phyloP scores from a whole-genome alignment of 805 yeast genomes.

The Henningerozyma blattae region DNA sequence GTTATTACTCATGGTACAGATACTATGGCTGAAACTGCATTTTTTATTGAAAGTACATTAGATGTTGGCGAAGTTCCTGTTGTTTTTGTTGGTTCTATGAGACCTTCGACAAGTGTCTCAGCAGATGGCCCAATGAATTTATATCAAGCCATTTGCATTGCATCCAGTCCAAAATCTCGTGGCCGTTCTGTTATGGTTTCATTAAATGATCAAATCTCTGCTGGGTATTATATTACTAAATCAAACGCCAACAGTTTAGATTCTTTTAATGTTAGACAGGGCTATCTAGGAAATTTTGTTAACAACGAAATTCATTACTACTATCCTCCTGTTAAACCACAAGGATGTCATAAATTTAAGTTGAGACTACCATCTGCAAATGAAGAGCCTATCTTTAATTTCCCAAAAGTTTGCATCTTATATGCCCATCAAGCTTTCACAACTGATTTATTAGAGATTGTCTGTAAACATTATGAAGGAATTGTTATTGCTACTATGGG shows the following conservation, averaged over 20 bases:
- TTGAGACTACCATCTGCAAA: slow-evolving; percentile 18
- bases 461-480: slow-evolving; percentile 39
- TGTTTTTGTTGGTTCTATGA: slow-evolving; percentile 63
- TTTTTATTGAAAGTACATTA: slow-evolving; percentile 41
- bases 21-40: slow-evolving; percentile 56
- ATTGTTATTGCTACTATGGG: slow-evolving; percentile 60
- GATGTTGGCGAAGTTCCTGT: slow-evolving; percentile 40
- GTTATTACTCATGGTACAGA: slow-evolving; percentile 68
- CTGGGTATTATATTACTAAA: slow-evolving; percentile 61
- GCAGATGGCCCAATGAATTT: slow-evolving; percentile 67
- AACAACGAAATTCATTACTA: slow-evolving; percentile 54
- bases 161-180: slow-evolving; percentile 37
- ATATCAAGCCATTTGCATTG: slow-evolving; percentile 57
- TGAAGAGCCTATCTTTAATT: slow-evolving; percentile 3
- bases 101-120: slow-evolving; percentile 59
- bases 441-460: slow-evolving; percentile 34
- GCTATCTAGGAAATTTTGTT: slow-evolving; percentile 59
- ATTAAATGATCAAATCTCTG: slow-evolving; percentile 54
- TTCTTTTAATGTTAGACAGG: slow-evolving; percentile 61
- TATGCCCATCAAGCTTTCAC: slow-evolving; percentile 54
- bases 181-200: slow-evolving; percentile 55
- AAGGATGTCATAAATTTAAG: slow-evolving; percentile 34
- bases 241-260: slow-evolving; percentile 60
- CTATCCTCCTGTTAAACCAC: slow-evolving; percentile 50
- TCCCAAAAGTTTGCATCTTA: slow-evolving; percentile 37